Conservation (phyloP, 2,329 filamentous ascomycete genomes). For the Paecilomyces dactylethromorphus region DNA sequence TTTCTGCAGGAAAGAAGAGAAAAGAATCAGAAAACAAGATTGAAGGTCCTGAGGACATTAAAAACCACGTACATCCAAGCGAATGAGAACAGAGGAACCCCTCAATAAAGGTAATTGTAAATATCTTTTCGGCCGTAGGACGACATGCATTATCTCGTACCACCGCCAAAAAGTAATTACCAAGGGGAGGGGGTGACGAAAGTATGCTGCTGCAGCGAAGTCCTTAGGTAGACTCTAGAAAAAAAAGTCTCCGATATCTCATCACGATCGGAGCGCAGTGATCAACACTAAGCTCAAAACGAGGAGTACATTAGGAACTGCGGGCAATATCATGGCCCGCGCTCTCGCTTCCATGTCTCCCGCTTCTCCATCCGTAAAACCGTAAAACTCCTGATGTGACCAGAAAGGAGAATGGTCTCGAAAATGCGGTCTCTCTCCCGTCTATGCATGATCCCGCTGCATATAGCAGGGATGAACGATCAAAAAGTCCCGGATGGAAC, state of each 20-base stretch:
- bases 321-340: not conserved
- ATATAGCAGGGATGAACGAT: not conserved
- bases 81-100: not conserved
- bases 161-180: not conserved
- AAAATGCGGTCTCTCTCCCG: not conserved
- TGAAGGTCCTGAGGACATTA: not conserved
- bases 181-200: not conserved
- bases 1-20: not conserved
- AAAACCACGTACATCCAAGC: not conserved
- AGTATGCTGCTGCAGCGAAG: not conserved
- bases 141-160: not conserved
- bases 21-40: not conserved
- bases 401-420: not conserved
- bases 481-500: not conserved
- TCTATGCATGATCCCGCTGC: not conserved
- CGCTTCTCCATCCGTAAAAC: not conserved
- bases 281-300: not conserved
- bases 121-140: not conserved
- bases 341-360: not conserved
- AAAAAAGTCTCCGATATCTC: not conserved
- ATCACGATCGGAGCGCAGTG: not conserved
- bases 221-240: not conserved
- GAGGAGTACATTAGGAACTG: not conserved
- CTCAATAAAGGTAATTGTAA: not conserved
- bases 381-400: not conserved